Base-by-base conservation (phyloP, 1,284 basidiomycete genomes). In the Pholiota adiposa region DNA sequence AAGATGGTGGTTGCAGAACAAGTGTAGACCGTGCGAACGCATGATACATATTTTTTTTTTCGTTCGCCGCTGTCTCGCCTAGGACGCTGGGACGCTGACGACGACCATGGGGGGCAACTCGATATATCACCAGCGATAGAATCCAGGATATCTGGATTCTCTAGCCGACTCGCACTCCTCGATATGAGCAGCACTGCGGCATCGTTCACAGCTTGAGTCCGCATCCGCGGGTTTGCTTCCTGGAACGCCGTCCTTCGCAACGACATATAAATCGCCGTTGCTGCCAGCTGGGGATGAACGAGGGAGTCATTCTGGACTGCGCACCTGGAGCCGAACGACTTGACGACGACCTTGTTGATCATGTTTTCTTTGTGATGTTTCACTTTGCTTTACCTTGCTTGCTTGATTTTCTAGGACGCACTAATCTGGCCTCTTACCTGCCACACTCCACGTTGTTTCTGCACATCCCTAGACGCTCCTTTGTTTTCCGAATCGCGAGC, bases 271-370 rank as follows among this genome's bases (percentile, higher is more conserved):
- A 8, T 50, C 2, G 11, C 27, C 12, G 31, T 31, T 49, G 25
- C 48, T 31, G 48, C 16, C 5, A 25, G n/a, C 23, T 31, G 29
- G 29, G 27, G 16, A 33, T 11, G 14, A 25, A 44, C 21, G 18
- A 46, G 14, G 3, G 11, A 14, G 5, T 23, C 33, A 50, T 50
- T 50, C 31, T 50, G 29, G 48, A 19, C 4, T 23, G 29, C 11
- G 48, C 18, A 50, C 12, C 18, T 21, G 36, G 36, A 16, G 36
- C 36, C 14, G 9, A 23, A 14, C 43, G 18, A 34, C 48, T n/a
- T 50, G 29, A 50, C 48, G 29, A 50, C 48, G n/a, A 50, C 18
- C 48, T 50, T 50, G n/a, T 19, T 50, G 48, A 34, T 29, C n/a
- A 18, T 34, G 48, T 14, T 23, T 34, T 29, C 31, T 50, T 31